phyloP scores from a whole-genome alignment of 2,329 filamentous ascomycete genomes.

The Sclerotinia borealis region DNA sequence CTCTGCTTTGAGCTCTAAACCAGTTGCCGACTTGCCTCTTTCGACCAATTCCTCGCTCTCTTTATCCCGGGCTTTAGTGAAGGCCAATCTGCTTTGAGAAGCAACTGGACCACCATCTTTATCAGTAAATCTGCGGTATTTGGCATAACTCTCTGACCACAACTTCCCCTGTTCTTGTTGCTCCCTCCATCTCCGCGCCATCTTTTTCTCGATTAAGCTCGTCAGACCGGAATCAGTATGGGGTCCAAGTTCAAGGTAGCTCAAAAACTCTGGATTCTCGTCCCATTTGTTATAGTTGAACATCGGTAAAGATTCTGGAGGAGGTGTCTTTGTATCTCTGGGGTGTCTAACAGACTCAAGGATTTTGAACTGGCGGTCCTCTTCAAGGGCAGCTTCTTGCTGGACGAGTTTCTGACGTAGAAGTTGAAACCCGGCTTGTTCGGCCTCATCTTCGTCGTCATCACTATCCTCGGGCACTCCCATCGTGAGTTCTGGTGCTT shows the following conservation, averaged over 20 bases:
- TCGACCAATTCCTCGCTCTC: constrained; percentile 26
- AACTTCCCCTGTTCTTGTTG: constrained; percentile 23
- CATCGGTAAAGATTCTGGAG: constrained; percentile 25
- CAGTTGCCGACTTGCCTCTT: constrained; percentile 27
- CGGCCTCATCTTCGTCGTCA: constrained; percentile 18
- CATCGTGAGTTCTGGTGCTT: constrained; percentile 9
- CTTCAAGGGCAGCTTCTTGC: constrained; percentile 12
- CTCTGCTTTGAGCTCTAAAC: constrained; percentile 52
- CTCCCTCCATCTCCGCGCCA: constrained; percentile 17
- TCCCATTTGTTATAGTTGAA: constrained; percentile 22
- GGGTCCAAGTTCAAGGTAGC: constrained; percentile 20
- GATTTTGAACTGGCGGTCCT: constrained; percentile 9
- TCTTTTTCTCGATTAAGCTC: constrained; percentile 16
- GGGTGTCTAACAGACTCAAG: constrained; percentile 19
- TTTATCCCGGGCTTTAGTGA: constrained; percentile 24
- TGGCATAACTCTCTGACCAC: constrained; percentile 26
- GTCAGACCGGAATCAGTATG: constrained; percentile 18
- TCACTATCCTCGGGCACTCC: constrained; percentile 18
- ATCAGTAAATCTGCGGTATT: constrained; percentile 29
- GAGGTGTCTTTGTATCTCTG: constrained; percentile 30
- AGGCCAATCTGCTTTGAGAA: constrained; percentile 28
- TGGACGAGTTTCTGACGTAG: constrained; percentile 3
- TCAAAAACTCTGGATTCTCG: constrained; percentile 25
- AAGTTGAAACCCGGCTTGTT: constrained; percentile 10
- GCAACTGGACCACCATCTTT: constrained; percentile 27